A percentile compares a stretch with the other conserved stretches of the same genome.
Evolutionary conservation across 1,284 basidiomycete species (phyloP).

Genomic region (Coriolopsis trogii): DNA sequence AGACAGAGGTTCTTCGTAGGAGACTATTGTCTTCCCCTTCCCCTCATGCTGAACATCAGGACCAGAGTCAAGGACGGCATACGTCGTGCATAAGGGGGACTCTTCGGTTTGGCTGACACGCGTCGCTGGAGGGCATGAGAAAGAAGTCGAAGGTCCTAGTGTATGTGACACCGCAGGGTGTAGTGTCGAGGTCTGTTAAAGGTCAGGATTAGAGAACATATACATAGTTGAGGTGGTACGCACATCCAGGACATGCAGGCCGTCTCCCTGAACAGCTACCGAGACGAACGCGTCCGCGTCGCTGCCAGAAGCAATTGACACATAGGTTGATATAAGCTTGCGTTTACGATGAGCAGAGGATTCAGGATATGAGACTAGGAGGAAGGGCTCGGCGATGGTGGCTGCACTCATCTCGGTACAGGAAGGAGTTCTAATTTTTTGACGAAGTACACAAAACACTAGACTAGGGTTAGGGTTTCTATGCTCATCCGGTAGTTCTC

Average conservation of each 20-base stretch:
- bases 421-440: slow-evolving; percentile 21
- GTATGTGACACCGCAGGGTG: slow-evolving; percentile 71
- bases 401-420: slow-evolving; percentile 44
- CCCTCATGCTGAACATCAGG: slow-evolving; percentile 46
- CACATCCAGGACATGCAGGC: slow-evolving; percentile 73
- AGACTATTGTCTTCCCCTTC: slow-evolving; percentile 55
- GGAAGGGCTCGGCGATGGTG: slow-evolving; percentile 58
- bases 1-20: slow-evolving; percentile 61
- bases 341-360: slow-evolving; percentile 31
- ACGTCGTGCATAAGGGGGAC: slow-evolving; percentile 51
- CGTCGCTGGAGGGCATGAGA: slow-evolving; percentile 60
- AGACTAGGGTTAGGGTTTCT: slow-evolving; percentile 32
- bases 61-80: slow-evolving; percentile 52
- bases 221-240: slow-evolving; percentile 4
- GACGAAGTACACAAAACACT: slow-evolving; percentile 14
- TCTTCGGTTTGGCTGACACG: slow-evolving; percentile 37
- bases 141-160: slow-evolving; percentile 62
- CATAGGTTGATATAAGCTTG: slow-evolving; percentile 12
- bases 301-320: slow-evolving; percentile 15
- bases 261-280: slow-evolving; percentile 68
- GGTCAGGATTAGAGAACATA: not conserved
- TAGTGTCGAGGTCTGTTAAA: slow-evolving; percentile 59
- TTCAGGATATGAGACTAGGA: slow-evolving; percentile 50
- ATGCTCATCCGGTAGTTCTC: slow-evolving; percentile 22
- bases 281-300: slow-evolving; percentile 45